phyloP scores from a whole-genome alignment of 2,329 filamentous ascomycete species.

The Talaromyces atroroseus region DNA sequence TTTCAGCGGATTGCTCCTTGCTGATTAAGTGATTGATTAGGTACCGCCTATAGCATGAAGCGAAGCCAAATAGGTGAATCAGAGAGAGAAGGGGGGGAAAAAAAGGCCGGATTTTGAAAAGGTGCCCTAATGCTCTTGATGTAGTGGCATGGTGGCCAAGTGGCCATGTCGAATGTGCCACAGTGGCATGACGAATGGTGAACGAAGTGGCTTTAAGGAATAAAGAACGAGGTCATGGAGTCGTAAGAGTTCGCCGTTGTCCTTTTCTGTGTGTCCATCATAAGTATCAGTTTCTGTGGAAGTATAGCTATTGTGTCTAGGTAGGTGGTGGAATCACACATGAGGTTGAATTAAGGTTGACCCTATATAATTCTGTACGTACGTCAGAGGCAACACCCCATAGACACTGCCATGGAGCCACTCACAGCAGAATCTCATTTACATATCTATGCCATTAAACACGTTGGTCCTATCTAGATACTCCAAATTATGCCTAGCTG shows the following conservation, averaged over 20 bases:
- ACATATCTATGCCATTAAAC: background rate
- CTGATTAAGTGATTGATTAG: background rate
- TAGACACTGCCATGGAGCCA: background rate
- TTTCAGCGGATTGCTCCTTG: background rate
- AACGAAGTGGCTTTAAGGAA: constrained; percentile 3
- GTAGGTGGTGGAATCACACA: no score
- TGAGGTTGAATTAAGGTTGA: background rate
- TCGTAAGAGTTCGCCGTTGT: constrained; percentile 1
- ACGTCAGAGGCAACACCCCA: background rate
- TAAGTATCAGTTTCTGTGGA: background rate
- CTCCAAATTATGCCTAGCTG: background rate
- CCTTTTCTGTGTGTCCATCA: background rate
- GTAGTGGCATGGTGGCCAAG: constrained; percentile 3
- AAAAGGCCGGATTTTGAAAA: background rate
- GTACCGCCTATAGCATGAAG: background rate
- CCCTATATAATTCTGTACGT: background rate
- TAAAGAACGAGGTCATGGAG: background rate
- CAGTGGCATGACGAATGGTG: constrained; percentile 2
- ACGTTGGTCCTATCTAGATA: background rate
- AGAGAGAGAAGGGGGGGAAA: no score
- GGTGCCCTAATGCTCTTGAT: background rate
- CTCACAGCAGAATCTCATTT: background rate
- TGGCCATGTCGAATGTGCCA: background rate
- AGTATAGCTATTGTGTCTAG: background rate
- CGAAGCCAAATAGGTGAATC: background rate